phyloP scores from a whole-genome alignment of 345 rosid genomes.

The Lepidium didymum region DNA sequence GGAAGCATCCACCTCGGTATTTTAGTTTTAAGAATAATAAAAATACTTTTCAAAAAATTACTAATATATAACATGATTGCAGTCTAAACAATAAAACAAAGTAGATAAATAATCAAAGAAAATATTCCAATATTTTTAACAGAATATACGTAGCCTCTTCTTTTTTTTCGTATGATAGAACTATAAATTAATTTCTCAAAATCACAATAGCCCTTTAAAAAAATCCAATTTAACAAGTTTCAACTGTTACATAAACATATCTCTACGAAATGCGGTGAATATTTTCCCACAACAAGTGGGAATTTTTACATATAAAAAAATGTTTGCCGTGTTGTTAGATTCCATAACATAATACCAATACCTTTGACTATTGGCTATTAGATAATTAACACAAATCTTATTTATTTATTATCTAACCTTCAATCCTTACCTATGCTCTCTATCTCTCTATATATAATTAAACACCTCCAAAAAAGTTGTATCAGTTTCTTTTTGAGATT shows the following conservation, averaged over 20 bases:
- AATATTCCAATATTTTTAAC: too few relatives aligned
- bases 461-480: not conserved
- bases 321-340: not conserved
- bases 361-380: not conserved
- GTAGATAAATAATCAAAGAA: too few relatives aligned
- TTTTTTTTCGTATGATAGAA: not conserved
- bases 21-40: too few relatives aligned
- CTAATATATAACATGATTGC: too few relatives aligned
- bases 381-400: too few relatives aligned
- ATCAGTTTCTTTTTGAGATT: not conserved
- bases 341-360: not conserved
- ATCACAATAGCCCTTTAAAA: not conserved
- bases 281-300: not conserved
- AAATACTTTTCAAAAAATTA: too few relatives aligned
- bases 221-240: not conserved
- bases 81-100: too few relatives aligned
- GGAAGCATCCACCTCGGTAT: too few relatives aligned
- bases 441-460: not conserved
- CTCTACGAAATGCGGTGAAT: not conserved
- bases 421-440: not conserved
- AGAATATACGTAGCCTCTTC: too few relatives aligned
- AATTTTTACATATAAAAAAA: not conserved
- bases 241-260: not conserved
- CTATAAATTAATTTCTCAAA: not conserved
- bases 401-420: not conserved